Evolutionary conservation across 306 rosid genomes (phyloP).

Genomic region (Quercus parvula): DNA sequence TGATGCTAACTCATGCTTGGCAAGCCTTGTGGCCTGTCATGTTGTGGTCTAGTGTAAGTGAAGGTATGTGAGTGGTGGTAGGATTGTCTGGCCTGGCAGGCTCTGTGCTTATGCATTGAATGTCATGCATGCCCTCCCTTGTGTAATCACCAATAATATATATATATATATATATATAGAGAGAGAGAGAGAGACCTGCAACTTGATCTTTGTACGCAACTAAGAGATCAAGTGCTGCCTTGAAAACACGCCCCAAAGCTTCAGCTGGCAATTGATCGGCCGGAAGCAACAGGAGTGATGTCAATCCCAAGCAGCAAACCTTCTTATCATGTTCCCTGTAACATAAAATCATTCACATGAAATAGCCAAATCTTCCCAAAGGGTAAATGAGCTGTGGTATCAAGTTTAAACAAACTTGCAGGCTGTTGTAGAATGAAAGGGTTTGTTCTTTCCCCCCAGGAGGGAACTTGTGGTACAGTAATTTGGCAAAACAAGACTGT

Average conservation of each 20-base stretch:
- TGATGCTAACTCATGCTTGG: no score
- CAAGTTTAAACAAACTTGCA: neutral
- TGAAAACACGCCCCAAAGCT: conserved; percentile 86
- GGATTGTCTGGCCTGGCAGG: no score
- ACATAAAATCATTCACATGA: conserved; percentile 7
- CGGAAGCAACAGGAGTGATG: conserved; percentile 74
- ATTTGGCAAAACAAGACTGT: neutral
- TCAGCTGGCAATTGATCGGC: conserved; percentile 74
- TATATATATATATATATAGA: neutral
- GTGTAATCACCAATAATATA: no score
- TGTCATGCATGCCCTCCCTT: no score
- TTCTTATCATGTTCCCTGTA: conserved; percentile 94
- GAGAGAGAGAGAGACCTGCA: conserved; percentile 51
- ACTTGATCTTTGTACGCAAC: conserved; percentile 93
- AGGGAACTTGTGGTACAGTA: neutral
- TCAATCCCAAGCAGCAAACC: conserved; percentile 93
- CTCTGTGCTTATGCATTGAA: no score
- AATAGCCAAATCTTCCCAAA: conserved; percentile 4
- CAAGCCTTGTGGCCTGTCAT: no score
- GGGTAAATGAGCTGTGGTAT: neutral
- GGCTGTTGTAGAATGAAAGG: neutral
- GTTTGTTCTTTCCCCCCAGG: neutral
- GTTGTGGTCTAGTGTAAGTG: no score
- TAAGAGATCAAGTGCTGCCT: conserved; percentile 82
- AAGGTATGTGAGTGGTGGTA: no score